phyloP scores from a whole-genome alignment of 2,329 filamentous ascomycete genomes.

The Ophiostoma sp. region DNA sequence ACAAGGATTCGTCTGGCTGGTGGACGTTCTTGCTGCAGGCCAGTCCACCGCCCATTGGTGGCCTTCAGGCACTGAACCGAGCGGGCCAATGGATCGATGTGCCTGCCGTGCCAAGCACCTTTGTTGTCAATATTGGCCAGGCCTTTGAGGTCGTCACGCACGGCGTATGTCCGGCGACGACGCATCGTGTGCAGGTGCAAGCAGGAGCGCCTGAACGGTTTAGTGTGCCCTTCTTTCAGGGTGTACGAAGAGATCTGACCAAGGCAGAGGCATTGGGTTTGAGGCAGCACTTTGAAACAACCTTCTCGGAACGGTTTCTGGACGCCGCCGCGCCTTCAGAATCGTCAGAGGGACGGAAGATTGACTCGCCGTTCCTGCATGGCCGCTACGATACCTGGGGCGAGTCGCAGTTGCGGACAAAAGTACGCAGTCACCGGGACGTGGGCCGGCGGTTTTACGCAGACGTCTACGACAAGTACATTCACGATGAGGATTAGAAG shows the following conservation, averaged over 20 bases:
- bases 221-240: constrained; percentile 52
- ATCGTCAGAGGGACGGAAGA: constrained; percentile 39
- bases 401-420: constrained; percentile 55
- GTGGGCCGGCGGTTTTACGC: constrained; percentile 50
- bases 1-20: constrained; percentile 65
- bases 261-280: constrained; percentile 46
- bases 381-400: constrained; percentile 57
- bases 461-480: constrained; percentile 48
- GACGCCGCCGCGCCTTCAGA: constrained; percentile 27
- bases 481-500: background rate
- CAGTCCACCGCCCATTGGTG: constrained; percentile 50
- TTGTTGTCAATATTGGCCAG: constrained; percentile 61
- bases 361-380: constrained; percentile 52
- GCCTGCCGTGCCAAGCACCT: constrained; percentile 47
- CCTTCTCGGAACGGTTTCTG: background rate
- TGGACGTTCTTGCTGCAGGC: constrained; percentile 65
- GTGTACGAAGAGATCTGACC: constrained; percentile 49
- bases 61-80: constrained; percentile 53
- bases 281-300: constrained; percentile 37
- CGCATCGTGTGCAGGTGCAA: constrained; percentile 47
- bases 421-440: constrained; percentile 52
- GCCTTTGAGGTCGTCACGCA: constrained; percentile 59
- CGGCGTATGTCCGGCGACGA: constrained; percentile 55
- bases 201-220: constrained; percentile 38
- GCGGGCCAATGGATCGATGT: constrained; percentile 52